phyloP scores from a whole-genome alignment of 805 yeast genomes.

The Metschnikowia drakensbergensis region DNA sequence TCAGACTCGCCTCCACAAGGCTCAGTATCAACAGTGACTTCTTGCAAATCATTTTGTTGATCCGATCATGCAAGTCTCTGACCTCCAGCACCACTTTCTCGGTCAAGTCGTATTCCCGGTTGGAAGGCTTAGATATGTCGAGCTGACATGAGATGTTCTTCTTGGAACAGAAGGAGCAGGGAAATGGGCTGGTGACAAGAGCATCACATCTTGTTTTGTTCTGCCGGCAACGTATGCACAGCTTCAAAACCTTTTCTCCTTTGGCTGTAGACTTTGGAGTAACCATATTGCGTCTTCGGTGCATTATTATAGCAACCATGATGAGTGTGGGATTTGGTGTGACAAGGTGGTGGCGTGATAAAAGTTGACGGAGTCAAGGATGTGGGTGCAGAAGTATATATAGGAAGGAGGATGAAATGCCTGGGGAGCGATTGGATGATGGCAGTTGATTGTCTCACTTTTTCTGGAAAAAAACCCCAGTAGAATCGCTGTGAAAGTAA shows the following conservation, averaged over 20 bases:
- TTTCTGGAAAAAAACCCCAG: slow-evolving; percentile 1
- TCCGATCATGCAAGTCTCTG: slow-evolving; percentile 13
- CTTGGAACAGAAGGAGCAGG: slow-evolving; percentile 56
- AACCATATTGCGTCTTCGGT: slow-evolving; percentile 13
- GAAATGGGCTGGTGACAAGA: slow-evolving; percentile 44
- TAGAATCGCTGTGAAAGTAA: background rate
- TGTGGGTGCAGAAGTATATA: background rate
- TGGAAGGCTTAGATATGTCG: slow-evolving; percentile 40
- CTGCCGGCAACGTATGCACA: slow-evolving; percentile 62
- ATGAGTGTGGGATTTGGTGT: background rate
- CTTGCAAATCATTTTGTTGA: slow-evolving; percentile 11
- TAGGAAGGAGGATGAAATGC: background rate
- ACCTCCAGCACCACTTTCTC: slow-evolving; percentile 15
- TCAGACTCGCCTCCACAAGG: slow-evolving; percentile 1
- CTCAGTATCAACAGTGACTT: slow-evolving; percentile 12
- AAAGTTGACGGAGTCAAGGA: too few species aligned
- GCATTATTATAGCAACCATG: slow-evolving; percentile 18
- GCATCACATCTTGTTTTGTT: slow-evolving; percentile 69
- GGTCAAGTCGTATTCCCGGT: slow-evolving; percentile 14
- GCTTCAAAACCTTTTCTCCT: slow-evolving; percentile 34
- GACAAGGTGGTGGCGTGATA: background rate
- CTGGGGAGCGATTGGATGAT: background rate
- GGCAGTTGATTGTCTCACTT: background rate
- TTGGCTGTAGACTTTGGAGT: slow-evolving; percentile 10
- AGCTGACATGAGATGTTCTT: slow-evolving; percentile 50